Base-by-base conservation (phyloP, 371 early-diverging fungal species). In the Capniomyces stellatus region DNA sequence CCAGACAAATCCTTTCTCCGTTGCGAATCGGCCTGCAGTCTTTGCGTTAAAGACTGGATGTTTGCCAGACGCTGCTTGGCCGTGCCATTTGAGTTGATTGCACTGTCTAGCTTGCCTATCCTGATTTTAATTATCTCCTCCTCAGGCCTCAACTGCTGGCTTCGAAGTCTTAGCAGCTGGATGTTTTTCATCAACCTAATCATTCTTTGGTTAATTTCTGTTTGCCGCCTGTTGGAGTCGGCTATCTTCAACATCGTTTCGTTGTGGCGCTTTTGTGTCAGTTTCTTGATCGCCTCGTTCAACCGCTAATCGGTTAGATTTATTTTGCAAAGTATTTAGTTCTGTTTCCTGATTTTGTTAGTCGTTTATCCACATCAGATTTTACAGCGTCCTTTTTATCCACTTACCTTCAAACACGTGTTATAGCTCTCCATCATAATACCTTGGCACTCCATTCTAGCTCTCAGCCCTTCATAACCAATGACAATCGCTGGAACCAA, bases 401-500 rank as follows among this genome's bases (percentile, higher is more conserved):
- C 6, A 35, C 35, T 35, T 15, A 35, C 81, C 61, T 72, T 62
- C 15, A 87, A 64, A 60, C 80, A 80, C 49, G 63, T 70, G 58
- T 74, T 66, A 58, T 82, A 80, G 35, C 70, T 67, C 48, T 75
- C 71, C 10, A 70, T 61, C 58, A 79, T 74, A 40, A 76, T 59
- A 2, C 76, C 72, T 64, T 91, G 92, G 47, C 75, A 67, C 29
- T 79, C 78, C 59, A 85, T 78, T 23, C 92, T 76, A 65, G 85
- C 86, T 52, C 85, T 73, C 24, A 91, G 68, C 57, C 87, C 91
- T 2, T 77, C 85, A 58, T 88, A 91, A 23, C 93, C 91, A 44
- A 81, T 74, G 1, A 91, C 93, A n/a, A 89, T 63, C 1, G 83
- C 89, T 8, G 92, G 90, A 0, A 89, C 88, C 75, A 86, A n/a